phyloP scores from a whole-genome alignment of 1,284 basidiomycete species.

The Austroboletus sp. region DNA sequence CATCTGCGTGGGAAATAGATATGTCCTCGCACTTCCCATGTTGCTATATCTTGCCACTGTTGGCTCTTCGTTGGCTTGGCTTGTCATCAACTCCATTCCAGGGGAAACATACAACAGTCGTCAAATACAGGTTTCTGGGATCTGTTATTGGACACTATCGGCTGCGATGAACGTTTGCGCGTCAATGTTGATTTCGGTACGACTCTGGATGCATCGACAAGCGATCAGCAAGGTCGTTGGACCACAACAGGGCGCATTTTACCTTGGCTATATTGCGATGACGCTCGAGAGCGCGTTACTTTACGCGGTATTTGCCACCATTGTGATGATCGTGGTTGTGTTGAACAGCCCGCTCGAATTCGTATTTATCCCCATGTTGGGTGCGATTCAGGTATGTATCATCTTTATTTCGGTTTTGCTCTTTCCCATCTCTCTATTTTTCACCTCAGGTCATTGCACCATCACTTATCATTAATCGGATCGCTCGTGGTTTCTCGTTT shows the following conservation, averaged over 20 bases:
- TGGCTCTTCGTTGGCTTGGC: conserved; percentile 16
- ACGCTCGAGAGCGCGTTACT: conserved; percentile 15
- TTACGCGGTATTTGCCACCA: no score
- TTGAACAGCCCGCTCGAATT: no score
- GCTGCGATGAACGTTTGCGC: conserved; percentile 15
- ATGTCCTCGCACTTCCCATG: not conserved
- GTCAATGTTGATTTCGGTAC: conserved; percentile 12
- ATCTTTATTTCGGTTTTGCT: no score
- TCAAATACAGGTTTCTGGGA: conserved; percentile 14
- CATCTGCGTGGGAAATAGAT: conserved; percentile 12
- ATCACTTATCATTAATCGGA: no score
- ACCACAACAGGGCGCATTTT: conserved; percentile 15
- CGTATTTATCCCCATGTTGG: no score
- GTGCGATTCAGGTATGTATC: no score
- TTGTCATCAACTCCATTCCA: conserved; percentile 10
- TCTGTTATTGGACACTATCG: conserved; percentile 18
- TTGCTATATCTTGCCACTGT: conserved; percentile 19
- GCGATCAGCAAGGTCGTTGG: conserved; percentile 11
- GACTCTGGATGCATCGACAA: conserved; percentile 16
- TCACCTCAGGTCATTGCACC: no score
- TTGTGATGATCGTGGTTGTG: no score
- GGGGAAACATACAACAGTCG: conserved; percentile 5
- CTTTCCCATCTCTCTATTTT: not conserved
- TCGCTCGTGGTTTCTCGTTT: no score
- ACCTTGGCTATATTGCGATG: conserved; percentile 22